These are phyloP conservation scores for Scytalidium sp. DNA, from an alignment of 2,329 filamentous ascomycete genomes.

Conservation along the genomic window DNA sequence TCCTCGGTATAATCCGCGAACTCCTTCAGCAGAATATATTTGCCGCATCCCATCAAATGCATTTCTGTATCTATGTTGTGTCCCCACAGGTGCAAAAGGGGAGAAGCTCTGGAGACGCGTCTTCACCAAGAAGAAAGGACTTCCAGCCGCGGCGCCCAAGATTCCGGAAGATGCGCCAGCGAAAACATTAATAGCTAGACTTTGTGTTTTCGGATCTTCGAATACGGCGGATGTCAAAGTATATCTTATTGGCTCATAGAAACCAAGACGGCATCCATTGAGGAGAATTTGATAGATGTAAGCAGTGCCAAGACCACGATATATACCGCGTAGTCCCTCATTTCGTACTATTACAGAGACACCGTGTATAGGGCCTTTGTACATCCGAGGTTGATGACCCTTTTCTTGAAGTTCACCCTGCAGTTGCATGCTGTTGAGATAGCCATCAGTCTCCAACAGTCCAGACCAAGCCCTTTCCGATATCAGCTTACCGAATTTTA, in stretches of 20 bases:
- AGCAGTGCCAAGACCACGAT: slow-evolving; percentile 85
- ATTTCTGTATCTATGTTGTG: slow-evolving; percentile 91
- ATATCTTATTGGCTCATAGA: slow-evolving; percentile 92
- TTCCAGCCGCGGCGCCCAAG: slow-evolving; percentile 87
- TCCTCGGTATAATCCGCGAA: slow-evolving; percentile 82
- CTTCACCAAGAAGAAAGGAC: slow-evolving; percentile 97
- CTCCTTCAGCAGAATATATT: slow-evolving; percentile 76
- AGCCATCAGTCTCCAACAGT: not conserved
- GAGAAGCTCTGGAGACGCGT: slow-evolving; percentile 93
- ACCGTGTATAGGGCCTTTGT: slow-evolving; percentile 88
- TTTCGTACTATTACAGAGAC: slow-evolving; percentile 87
- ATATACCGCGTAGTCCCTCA: slow-evolving; percentile 81
- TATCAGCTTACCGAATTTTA: slow-evolving; percentile 77
- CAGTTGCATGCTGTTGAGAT: slow-evolving; percentile 71
- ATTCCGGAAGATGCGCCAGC: slow-evolving; percentile 86
- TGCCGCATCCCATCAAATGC: slow-evolving; percentile 77
- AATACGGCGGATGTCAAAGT: slow-evolving; percentile 67
- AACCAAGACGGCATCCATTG: slow-evolving; percentile 93
- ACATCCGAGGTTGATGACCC: slow-evolving; percentile 80
- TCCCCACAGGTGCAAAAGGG: slow-evolving; percentile 88
- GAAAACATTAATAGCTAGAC: slow-evolving; percentile 88
- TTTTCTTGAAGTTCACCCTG: slow-evolving; percentile 93
- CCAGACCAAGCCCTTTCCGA: not conserved
- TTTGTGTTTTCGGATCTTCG: slow-evolving; percentile 72
- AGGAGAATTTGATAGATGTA: slow-evolving; percentile 96